Conservation (phyloP, 441 rosid genomes). For the Eutrema salsugineum region DNA sequence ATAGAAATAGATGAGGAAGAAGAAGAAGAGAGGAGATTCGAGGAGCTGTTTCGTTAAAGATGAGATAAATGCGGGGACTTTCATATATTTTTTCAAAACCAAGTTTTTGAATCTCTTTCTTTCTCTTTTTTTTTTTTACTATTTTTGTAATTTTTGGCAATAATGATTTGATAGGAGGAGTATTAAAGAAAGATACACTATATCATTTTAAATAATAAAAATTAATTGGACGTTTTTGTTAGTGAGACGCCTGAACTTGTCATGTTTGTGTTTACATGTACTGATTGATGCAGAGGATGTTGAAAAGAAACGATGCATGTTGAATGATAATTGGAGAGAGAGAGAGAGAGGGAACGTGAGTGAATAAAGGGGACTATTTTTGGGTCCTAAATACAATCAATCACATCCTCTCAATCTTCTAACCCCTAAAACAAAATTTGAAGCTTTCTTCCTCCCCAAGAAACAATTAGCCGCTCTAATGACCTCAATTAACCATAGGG, state of each 20-base stretch:
- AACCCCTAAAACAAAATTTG: not conserved
- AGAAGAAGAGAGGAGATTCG: not conserved
- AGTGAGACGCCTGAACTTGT: conserved; percentile 31
- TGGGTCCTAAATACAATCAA: not conserved
- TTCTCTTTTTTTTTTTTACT: not conserved
- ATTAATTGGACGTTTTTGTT: conserved; percentile 10
- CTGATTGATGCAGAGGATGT: not conserved
- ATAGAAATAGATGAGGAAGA: not conserved
- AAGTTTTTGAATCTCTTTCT: not conserved
- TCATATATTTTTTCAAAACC: not conserved
- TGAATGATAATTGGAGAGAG: conserved; percentile 1
- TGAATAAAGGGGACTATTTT: not conserved
- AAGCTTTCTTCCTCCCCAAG: conserved; percentile 13
- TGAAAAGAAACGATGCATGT: not conserved
- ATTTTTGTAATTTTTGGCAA: not conserved
- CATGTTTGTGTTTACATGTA: conserved; percentile 9
- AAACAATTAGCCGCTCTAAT: not conserved
- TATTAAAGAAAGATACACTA: not conserved
- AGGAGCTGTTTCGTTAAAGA: conserved; percentile 4
- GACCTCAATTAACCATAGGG: not conserved
- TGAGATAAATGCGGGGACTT: conserved; percentile 19
- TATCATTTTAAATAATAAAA: not conserved
- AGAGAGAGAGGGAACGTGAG: conserved; percentile 14
- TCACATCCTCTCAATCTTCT: conserved; percentile 6
- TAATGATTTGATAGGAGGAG: not conserved